These are phyloP conservation scores for Tetragonia tetragonoides DNA, from an alignment of 148 eudicot genomes.

Conservation along the genomic window DNA sequence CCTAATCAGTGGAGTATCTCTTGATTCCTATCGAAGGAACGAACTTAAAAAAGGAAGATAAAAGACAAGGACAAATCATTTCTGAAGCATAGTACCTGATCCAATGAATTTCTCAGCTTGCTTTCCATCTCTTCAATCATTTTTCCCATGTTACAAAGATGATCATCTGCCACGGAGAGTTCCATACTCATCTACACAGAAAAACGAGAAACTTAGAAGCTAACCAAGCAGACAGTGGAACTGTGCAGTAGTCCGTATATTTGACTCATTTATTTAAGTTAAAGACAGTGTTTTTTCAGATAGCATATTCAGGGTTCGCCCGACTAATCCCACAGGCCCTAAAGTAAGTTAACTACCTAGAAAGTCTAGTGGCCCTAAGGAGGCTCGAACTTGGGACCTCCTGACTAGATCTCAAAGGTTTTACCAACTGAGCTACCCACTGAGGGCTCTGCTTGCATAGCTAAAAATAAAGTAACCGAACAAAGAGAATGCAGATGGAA, in stretches of 20 bases:
- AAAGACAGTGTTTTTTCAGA: too few relatives aligned
- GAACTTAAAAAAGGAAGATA: not conserved
- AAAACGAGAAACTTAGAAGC: not conserved
- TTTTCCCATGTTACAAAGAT: conserved; percentile 96
- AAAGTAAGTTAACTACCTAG: too few relatives aligned
- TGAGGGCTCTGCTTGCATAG: not conserved
- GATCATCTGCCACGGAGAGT: conserved; percentile 81
- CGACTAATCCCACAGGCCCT: too few relatives aligned
- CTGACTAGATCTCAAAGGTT: too few relatives aligned
- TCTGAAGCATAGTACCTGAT: conserved; percentile 61
- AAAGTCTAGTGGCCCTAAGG: too few relatives aligned
- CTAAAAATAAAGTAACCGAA: not conserved
- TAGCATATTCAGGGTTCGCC: too few relatives aligned
- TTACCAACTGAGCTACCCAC: too few relatives aligned
- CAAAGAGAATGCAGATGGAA: not conserved
- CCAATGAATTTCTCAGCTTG: conserved; percentile 83
- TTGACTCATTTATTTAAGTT: not conserved
- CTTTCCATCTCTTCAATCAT: conserved; percentile 99
- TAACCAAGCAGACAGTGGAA: not conserved
- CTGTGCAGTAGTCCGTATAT: not conserved
- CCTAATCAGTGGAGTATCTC: too few relatives aligned
- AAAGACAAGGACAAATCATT: not conserved
- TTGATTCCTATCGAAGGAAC: not conserved
- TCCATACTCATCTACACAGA: conserved; percentile 76
- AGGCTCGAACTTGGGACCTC: too few relatives aligned